Percentiles rank a stretch among this genome's conserved stretches.
phyloP scores from a whole-genome alignment of 2,329 filamentous ascomycete species.

The Xylaria arbuscula region DNA sequence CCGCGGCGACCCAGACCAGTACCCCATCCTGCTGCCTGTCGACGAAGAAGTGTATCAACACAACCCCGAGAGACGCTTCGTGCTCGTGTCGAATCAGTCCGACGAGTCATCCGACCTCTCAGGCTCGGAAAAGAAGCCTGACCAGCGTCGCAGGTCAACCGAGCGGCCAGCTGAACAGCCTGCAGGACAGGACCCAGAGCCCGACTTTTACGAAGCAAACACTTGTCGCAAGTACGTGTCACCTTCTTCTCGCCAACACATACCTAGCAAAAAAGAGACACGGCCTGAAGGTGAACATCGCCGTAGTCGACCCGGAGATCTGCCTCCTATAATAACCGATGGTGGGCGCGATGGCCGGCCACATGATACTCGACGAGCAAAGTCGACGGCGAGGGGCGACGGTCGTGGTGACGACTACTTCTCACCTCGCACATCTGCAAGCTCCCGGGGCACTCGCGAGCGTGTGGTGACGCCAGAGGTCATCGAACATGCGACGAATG shows the following conservation, averaged over 20 bases:
- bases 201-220: slow-evolving; percentile 55
- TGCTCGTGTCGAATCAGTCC: slow-evolving; percentile 61
- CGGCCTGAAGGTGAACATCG: slow-evolving; percentile 42
- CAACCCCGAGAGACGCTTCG: slow-evolving; percentile 73
- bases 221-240: slow-evolving; percentile 56
- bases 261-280: slow-evolving; percentile 41
- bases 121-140: slow-evolving; percentile 38
- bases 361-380: slow-evolving; percentile 42
- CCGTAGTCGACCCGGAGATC: slow-evolving; percentile 45
- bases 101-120: slow-evolving; percentile 45
- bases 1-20: slow-evolving; percentile 74
- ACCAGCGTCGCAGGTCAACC: slow-evolving; percentile 36
- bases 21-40: slow-evolving; percentile 70
- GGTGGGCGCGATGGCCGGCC: slow-evolving; percentile 32
- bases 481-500: slow-evolving; percentile 50
- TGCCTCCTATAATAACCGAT: slow-evolving; percentile 50
- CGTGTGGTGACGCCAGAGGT: slow-evolving; percentile 61
- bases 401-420: slow-evolving; percentile 52
- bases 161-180: slow-evolving; percentile 25
- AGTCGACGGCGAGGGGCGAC: slow-evolving; percentile 44
- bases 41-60: slow-evolving; percentile 60
- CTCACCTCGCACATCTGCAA: slow-evolving; percentile 44
- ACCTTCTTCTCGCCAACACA: slow-evolving; percentile 47
- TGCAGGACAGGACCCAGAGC: slow-evolving; percentile 38
- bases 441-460: slow-evolving; percentile 48